Conservation (phyloP, 2,329 filamentous ascomycete genomes). For the Juglanconis oblonga region DNA sequence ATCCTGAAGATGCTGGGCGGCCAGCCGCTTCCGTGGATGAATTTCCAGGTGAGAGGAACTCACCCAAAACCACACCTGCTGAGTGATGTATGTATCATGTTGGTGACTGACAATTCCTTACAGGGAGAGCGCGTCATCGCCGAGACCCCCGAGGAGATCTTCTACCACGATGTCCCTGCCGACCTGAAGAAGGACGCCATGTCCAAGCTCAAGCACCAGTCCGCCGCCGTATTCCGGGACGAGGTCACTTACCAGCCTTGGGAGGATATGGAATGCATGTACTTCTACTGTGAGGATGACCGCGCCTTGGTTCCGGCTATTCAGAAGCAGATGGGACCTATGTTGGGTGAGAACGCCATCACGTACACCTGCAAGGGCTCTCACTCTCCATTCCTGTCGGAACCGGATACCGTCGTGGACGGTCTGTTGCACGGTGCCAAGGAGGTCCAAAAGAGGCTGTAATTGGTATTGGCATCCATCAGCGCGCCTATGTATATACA, state of each 20-base stretch:
- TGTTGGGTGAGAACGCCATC: slow-evolving; percentile 13
- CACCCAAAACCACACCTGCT: too few species aligned
- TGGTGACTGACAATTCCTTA: background rate
- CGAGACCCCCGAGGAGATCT: slow-evolving; percentile 16
- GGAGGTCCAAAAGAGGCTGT: slow-evolving; percentile 11
- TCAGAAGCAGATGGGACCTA: slow-evolving; percentile 16
- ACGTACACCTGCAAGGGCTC: slow-evolving; percentile 14
- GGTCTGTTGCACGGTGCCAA: slow-evolving; percentile 12
- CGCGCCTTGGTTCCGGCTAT: slow-evolving; percentile 14
- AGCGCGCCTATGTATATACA: too few species aligned
- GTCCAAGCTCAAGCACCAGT: slow-evolving; percentile 19
- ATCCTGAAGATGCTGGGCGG: slow-evolving; percentile 23
- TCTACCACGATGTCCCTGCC: slow-evolving; percentile 22
- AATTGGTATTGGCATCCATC: background rate
- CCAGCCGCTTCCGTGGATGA: slow-evolving; percentile 25
- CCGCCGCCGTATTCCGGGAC: slow-evolving; percentile 19
- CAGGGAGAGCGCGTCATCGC: slow-evolving; percentile 18
- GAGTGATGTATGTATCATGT: background rate
- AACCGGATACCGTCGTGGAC: slow-evolving; percentile 14
- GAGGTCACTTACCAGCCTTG: slow-evolving; percentile 22
- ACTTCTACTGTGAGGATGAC: slow-evolving; percentile 21
- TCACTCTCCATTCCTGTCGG: slow-evolving; percentile 21
- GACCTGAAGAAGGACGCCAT: slow-evolving; percentile 16
- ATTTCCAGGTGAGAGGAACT: slow-evolving; percentile 9
- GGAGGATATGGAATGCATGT: slow-evolving; percentile 22